These are phyloP conservation scores for Viola odorata DNA, from an alignment of 345 rosid species.

Conservation along the genomic window DNA sequence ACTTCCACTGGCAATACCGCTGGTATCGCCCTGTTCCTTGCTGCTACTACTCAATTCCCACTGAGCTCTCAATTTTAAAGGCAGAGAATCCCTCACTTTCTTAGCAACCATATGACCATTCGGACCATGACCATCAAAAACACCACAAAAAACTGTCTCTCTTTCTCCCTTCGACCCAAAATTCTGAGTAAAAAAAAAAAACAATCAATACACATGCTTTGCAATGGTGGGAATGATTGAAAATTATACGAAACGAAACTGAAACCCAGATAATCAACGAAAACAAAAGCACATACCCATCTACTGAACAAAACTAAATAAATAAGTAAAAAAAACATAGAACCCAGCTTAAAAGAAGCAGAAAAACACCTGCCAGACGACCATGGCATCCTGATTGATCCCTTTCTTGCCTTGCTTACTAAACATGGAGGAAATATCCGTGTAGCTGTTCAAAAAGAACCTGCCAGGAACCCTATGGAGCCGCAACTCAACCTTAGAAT, in stretches of 20 bases:
- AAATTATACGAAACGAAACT: neutral
- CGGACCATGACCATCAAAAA: slow-evolving; percentile 16
- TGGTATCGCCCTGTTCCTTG: neutral
- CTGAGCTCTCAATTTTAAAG: slow-evolving; percentile 1
- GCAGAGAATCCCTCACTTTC: slow-evolving; percentile 4
- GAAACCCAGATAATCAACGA: neutral
- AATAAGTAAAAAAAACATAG: neutral
- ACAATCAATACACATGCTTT: neutral
- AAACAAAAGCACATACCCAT: neutral
- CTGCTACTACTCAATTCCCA: neutral
- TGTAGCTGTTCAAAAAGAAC: neutral
- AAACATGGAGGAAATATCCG: slow-evolving; percentile 1
- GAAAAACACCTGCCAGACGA: slow-evolving; percentile 8
- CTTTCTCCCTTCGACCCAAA: slow-evolving; percentile 8
- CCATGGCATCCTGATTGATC: slow-evolving; percentile 16
- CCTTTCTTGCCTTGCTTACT: slow-evolving; percentile 16
- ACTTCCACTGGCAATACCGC: neutral
- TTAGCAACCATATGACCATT: slow-evolving; percentile 13
- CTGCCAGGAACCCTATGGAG: slow-evolving; percentile 3
- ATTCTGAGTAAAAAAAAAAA: neutral
- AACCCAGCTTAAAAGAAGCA: neutral
- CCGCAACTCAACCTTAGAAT: neutral
- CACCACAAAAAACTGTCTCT: slow-evolving; percentile 11
- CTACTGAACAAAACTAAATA: neutral
- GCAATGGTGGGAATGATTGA: neutral